phyloP scores from a whole-genome alignment of 2,329 filamentous ascomycete species.

The Sclerotinia nivalis region DNA sequence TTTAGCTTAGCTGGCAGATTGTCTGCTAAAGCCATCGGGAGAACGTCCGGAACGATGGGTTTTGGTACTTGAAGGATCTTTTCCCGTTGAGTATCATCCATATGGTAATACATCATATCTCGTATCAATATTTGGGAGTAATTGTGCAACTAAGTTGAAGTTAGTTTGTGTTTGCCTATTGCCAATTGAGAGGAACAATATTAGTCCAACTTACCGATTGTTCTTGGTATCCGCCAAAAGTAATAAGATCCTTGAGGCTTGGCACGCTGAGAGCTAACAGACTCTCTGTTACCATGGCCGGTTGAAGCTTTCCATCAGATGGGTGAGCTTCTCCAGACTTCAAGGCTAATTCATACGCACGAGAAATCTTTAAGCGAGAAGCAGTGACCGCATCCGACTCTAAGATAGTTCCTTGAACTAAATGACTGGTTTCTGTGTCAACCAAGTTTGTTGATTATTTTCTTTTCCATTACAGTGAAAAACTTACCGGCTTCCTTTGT shows the following conservation, averaged over 20 bases:
- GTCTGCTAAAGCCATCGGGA: neutral
- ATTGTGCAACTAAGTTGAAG: neutral
- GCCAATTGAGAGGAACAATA: neutral
- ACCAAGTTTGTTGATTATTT: neutral
- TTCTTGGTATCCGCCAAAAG: neutral
- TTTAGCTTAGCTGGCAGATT: neutral
- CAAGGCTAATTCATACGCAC: neutral
- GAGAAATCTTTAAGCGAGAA: neutral
- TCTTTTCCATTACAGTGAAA: neutral
- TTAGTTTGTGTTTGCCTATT: neutral
- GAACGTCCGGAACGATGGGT: neutral
- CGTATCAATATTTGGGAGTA: neutral
- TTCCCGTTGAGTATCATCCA: neutral
- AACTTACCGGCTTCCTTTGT: neutral
- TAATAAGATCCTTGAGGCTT: neutral
- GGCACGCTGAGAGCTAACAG: neutral
- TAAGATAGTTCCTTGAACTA: neutral
- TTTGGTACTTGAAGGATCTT: neutral
- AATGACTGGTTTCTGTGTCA: neutral
- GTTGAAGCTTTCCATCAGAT: neutral
- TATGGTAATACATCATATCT: slow-evolving; percentile 8
- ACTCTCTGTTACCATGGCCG: neutral
- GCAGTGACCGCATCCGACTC: neutral
- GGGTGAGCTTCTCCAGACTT: neutral
- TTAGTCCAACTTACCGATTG: neutral